phyloP scores from a whole-genome alignment of 2,329 filamentous ascomycete genomes.

The Ophiostoma novo-ulmi region DNA sequence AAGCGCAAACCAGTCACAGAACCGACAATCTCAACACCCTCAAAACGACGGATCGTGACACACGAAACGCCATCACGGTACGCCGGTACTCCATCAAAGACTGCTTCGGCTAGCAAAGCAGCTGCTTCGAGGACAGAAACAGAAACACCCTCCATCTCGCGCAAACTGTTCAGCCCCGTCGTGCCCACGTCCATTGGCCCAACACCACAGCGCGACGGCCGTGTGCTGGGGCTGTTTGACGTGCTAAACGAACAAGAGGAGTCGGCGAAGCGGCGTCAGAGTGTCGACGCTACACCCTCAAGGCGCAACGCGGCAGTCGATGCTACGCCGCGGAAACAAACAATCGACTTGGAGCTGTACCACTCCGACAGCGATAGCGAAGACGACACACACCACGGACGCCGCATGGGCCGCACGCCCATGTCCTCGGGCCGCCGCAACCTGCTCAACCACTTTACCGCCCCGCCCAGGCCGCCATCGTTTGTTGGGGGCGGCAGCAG shows the following conservation, averaged over 20 bases:
- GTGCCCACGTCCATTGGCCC: slow-evolving; percentile 63
- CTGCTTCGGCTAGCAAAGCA: background rate
- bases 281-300: slow-evolving; percentile 40
- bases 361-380: slow-evolving; percentile 23
- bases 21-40: slow-evolving; percentile 43
- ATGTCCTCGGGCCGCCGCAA: slow-evolving; percentile 56
- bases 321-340: slow-evolving; percentile 46
- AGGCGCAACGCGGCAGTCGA: slow-evolving; percentile 32
- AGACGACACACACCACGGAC: slow-evolving; percentile 28
- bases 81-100: background rate
- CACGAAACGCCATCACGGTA: background rate
- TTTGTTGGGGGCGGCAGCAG: background rate
- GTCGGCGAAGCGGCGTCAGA: slow-evolving; percentile 27
- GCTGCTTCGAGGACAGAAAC: background rate
- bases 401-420: slow-evolving; percentile 44
- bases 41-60: slow-evolving; percentile 28
- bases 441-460: slow-evolving; percentile 46
- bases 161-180: slow-evolving; percentile 56
- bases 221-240: slow-evolving; percentile 73
- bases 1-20: slow-evolving; percentile 34
- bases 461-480: background rate
- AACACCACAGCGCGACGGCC: slow-evolving; percentile 74
- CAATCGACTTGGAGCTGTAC: slow-evolving; percentile 17
- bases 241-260: slow-evolving; percentile 51
- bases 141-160: slow-evolving; percentile 50